Conservation (phyloP, 352 stramenopile genomes). For the Phytophthora colocasiae region DNA sequence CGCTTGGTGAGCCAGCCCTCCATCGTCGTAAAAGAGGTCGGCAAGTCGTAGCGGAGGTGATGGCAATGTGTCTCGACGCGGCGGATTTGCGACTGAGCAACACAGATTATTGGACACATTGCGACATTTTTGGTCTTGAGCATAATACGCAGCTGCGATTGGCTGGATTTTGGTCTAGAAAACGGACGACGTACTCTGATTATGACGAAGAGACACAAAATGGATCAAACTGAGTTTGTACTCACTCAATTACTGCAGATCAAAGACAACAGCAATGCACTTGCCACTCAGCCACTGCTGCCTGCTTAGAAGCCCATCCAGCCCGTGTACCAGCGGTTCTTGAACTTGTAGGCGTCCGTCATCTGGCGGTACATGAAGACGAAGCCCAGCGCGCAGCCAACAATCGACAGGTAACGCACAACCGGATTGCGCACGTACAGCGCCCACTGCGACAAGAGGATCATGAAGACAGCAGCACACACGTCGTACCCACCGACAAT, state of each 20-base stretch:
- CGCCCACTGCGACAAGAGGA: conserved; percentile 85
- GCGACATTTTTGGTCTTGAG: conserved; percentile 26
- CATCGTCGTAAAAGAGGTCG: conserved; percentile 46
- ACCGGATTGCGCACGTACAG: conserved; percentile 71
- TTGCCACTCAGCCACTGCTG: no score
- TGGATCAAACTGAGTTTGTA: conserved; percentile 17
- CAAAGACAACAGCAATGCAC: no score
- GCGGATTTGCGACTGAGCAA: conserved; percentile 31
- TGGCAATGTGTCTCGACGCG: conserved; percentile 2
- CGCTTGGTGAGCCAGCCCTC: conserved; percentile 91
- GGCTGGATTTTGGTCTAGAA: conserved; percentile 19
- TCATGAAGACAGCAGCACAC: conserved; percentile 69
- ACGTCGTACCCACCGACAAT: conserved; percentile 82
- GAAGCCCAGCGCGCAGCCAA: conserved; percentile 71
- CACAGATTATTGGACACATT: neutral
- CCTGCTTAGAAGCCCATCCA: conserved; percentile 80
- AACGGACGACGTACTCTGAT: neutral
- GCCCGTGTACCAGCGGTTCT: conserved; percentile 90
- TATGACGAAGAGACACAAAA: conserved; percentile 18
- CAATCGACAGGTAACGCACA: conserved; percentile 64
- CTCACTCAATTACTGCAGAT: neutral
- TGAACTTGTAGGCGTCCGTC: conserved; percentile 86
- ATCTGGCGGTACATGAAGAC: conserved; percentile 88
- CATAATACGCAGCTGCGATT: conserved; percentile 28
- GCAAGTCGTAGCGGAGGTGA: conserved; percentile 6